phyloP scores from a whole-genome alignment of 1,139 yeast species.

The Maudiozyma humilis region DNA sequence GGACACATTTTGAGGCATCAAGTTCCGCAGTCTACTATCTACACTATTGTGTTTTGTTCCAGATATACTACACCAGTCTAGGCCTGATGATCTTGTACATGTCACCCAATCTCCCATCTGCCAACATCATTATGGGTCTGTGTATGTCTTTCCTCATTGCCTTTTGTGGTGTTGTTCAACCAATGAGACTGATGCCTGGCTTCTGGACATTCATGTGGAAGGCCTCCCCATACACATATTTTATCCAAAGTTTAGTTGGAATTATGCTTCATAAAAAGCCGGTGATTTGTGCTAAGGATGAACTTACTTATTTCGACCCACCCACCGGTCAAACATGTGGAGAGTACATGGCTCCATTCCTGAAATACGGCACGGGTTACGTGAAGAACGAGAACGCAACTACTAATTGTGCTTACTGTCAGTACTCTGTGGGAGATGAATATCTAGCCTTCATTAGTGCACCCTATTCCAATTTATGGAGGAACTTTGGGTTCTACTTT shows the following conservation, averaged over 20 bases:
- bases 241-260: conserved; percentile 50
- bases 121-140: conserved; percentile 48
- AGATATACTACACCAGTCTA: conserved; percentile 46
- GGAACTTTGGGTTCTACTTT: conserved; percentile 56
- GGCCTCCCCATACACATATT: conserved; percentile 61
- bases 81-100: conserved; percentile 48
- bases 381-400: conserved; percentile 46
- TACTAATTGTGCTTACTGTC: conserved; percentile 51
- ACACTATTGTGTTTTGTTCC: conserved; percentile 47
- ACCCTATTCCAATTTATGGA: conserved; percentile 46
- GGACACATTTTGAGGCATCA: conserved; percentile 38
- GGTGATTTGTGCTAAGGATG: conserved; percentile 46
- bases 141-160: conserved; percentile 46
- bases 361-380: conserved; percentile 39
- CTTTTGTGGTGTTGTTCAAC: conserved; percentile 61
- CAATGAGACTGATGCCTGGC: conserved; percentile 49
- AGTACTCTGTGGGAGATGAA: conserved; percentile 45
- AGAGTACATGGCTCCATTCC: conserved; percentile 38
- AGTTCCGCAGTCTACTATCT: conserved; percentile 50
- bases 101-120: conserved; percentile 56
- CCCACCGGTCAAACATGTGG: conserved; percentile 55
- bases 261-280: conserved; percentile 46
- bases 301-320: conserved; percentile 46
- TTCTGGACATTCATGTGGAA: conserved; percentile 73
- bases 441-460: conserved; percentile 42